phyloP scores from a whole-genome alignment of 768 basidiomycete genomes.

The Auricularia cornea region DNA sequence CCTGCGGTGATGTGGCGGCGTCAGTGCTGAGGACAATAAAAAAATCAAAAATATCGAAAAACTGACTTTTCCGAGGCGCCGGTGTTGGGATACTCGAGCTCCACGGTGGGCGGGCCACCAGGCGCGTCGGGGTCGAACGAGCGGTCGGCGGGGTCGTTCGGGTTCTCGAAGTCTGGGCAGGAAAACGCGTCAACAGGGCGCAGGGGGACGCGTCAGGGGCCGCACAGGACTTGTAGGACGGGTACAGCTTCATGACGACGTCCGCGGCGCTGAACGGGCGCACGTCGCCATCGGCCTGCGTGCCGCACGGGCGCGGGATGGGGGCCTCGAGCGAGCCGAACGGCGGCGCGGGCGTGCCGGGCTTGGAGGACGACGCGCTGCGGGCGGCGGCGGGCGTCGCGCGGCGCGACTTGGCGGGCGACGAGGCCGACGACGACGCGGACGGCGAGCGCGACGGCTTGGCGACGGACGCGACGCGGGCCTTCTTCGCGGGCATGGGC shows the following conservation, averaged over 20 bases:
- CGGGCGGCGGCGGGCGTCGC: not conserved
- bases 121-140: conserved; percentile 51
- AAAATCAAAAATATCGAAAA: conserved; percentile 1
- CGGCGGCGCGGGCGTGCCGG: not conserved
- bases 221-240: conserved; percentile 64
- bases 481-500: not conserved
- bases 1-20: conserved; percentile 39
- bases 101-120: conserved; percentile 50
- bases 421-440: not conserved
- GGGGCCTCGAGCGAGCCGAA: conserved; percentile 12
- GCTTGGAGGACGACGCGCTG: not conserved
- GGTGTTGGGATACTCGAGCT: conserved; percentile 73
- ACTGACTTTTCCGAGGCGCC: conserved; percentile 58
- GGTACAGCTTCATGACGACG: conserved; percentile 54
- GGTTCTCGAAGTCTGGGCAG: conserved; percentile 59
- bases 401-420: not conserved
- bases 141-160: conserved; percentile 49
- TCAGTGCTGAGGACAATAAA: not conserved
- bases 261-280: conserved; percentile 54
- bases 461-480: not conserved
- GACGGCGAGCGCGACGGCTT: not conserved
- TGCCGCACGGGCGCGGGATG: conserved; percentile 40
- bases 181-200: conserved; percentile 2
- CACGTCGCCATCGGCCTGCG: conserved; percentile 42
- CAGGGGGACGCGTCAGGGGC: conserved; percentile 7